These are phyloP conservation scores for Jackrogersella multiformis DNA, from an alignment of 495 filamentous ascomycete genomes.

Conservation along the genomic window DNA sequence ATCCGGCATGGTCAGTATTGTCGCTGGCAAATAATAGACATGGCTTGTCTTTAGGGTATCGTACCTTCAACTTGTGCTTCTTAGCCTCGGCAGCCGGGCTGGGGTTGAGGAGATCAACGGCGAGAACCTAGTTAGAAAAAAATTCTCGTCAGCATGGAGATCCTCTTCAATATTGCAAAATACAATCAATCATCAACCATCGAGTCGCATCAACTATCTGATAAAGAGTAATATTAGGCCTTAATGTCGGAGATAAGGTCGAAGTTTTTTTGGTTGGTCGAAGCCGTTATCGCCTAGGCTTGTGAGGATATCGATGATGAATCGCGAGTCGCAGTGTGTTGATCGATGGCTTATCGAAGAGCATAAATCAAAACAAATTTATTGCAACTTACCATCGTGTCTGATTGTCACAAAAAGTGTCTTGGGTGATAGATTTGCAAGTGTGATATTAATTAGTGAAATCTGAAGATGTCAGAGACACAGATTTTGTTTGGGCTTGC, in stretches of 20 bases:
- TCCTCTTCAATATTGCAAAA: slow-evolving; percentile 8
- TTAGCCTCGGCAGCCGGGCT: slow-evolving; percentile 91
- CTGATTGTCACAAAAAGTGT: slow-evolving; percentile 51
- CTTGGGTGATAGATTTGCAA: slow-evolving; percentile 55
- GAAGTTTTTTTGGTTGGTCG: not conserved
- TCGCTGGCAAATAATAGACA: not conserved
- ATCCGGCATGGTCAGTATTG: slow-evolving; percentile 38
- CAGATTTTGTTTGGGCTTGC: slow-evolving; percentile 60
- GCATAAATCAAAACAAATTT: slow-evolving; percentile 38
- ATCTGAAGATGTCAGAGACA: slow-evolving; percentile 48
- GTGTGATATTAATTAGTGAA: slow-evolving; percentile 57
- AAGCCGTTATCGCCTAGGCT: slow-evolving; percentile 1
- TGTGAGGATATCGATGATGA: slow-evolving; percentile 7
- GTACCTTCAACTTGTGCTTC: slow-evolving; percentile 99
- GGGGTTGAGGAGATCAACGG: slow-evolving; percentile 99
- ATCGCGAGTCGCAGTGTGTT: slow-evolving; percentile 13
- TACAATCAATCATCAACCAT: slow-evolving; percentile 12
- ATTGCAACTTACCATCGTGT: slow-evolving; percentile 66
- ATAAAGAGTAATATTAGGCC: not conserved
- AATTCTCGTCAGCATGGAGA: slow-evolving; percentile 52
- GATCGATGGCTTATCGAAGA: slow-evolving; percentile 7
- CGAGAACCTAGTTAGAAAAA: slow-evolving; percentile 83
- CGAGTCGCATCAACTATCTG: not conserved
- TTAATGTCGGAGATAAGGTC: not conserved
- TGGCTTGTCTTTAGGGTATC: slow-evolving; percentile 23